Conservation (phyloP, 2,329 filamentous ascomycete genomes). For the Colletotrichum lupini region DNA sequence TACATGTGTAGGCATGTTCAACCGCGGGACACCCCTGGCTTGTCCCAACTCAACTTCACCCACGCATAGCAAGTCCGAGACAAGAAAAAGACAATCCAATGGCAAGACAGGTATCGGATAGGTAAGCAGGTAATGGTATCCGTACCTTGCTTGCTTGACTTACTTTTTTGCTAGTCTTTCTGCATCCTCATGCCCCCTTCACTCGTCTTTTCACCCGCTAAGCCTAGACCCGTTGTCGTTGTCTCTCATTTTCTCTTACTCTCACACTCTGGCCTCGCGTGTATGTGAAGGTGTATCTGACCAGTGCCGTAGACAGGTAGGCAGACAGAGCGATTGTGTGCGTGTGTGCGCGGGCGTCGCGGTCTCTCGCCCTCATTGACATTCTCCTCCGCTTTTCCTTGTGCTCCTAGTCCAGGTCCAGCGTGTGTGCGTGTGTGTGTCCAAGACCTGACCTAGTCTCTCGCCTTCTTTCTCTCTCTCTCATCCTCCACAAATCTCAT, state of each 20-base stretch:
- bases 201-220: not conserved
- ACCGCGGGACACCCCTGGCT: not conserved
- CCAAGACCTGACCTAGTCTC: not conserved
- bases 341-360: no score
- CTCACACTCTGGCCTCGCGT: not conserved
- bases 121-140: no score
- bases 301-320: no score
- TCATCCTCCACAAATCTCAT: slow-evolving; percentile 17
- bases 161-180: not conserved
- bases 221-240: slow-evolving; percentile 1
- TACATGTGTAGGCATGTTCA: no score
- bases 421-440: no score
- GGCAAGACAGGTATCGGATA: not conserved
- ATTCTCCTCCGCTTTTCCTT: not conserved
- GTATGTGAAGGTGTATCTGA: no score
- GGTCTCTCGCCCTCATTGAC: not conserved
- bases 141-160: not conserved
- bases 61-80: not conserved
- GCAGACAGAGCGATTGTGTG: no score
- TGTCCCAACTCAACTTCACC: not conserved
- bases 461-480: slow-evolving; percentile 14
- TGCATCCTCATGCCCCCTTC: not conserved
- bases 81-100: not conserved
- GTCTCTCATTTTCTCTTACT: not conserved
- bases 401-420: not conserved